Evolutionary conservation across 1,284 basidiomycete genomes (phyloP), one percentile per base, ranked within the genome.

Genomic region (Mycosarcoma maydis): DNA sequence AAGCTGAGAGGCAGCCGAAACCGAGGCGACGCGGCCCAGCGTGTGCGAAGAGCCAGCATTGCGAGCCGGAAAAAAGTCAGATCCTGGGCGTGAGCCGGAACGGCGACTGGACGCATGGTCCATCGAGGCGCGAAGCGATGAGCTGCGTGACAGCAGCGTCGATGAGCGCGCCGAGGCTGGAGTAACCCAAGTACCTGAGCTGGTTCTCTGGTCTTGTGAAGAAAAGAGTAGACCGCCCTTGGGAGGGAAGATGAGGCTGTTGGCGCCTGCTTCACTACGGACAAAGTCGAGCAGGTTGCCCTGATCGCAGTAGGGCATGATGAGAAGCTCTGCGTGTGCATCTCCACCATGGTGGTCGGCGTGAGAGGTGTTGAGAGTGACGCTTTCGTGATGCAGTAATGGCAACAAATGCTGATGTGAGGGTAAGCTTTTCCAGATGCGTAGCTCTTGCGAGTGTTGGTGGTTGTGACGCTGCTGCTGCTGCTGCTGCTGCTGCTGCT

Each of bases 211-310:
- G 7, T 68, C 50, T 5, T 44, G 58, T 13, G 42, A n/a, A 19
- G 65, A n/a, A n/a, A 50, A 49, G 10, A 36, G 43, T 16, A 32
- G 49, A 10, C 53, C 42, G 30, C 39, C 54, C 13, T 45, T 59
- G 10, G 47, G 38, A 27, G 41, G 24, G 10, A 51, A 34, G 36
- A 47, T 36, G 33, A 54, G 16, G 19, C 17, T 37, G 20, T 44
- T 36, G 6, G 45, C 26, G 22, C 70, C 72, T 17, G 66, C 76
- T 38, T 75, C 72, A 29, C 38, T 57, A 43, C 73, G 69, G 3
- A 78, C 73, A 56, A 64, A 76, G 49, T 68, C 65, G 41, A 78
- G 66, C 50, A 78, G 47, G 16, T 62, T 75, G 30, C 76, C 76
- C 14, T 60, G 57, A 23, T 73, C 70, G 43, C 72, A 73, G 42